Conservation (phyloP, 106 monocot species). For the Gastrodia elata region DNA sequence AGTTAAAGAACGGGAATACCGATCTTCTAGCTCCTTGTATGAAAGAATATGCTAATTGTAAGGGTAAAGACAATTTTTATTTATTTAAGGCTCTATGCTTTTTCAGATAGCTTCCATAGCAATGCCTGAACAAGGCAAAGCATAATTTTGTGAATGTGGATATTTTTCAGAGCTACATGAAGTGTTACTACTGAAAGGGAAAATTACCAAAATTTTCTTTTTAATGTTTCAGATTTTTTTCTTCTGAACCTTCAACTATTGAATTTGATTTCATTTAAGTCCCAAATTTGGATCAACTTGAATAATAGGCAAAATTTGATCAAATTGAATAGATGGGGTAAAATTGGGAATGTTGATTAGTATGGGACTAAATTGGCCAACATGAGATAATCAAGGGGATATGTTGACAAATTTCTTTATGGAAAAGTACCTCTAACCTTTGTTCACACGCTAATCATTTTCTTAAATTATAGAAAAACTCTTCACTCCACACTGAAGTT, state of each 20-base stretch:
- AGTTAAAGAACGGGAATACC: neutral
- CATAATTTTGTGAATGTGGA: neutral
- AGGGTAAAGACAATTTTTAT: neutral
- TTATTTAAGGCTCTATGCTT: constrained; percentile 2
- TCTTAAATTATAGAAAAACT: neutral
- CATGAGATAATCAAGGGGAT: no score
- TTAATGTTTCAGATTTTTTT: no score
- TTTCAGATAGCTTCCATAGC: neutral
- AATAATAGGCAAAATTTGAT: no score
- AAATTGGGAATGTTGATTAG: no score
- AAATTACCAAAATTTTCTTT: no score
- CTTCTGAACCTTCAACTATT: no score
- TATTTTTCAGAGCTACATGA: neutral
- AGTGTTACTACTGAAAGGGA: neutral
- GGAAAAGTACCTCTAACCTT: neutral
- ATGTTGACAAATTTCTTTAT: neutral
- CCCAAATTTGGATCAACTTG: no score
- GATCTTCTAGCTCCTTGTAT: neutral
- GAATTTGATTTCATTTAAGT: no score
- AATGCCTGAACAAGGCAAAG: neutral
- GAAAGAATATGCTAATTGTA: neutral
- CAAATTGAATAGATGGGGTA: no score
- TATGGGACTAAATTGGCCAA: no score
- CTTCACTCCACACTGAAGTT: neutral
- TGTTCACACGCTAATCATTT: neutral